Base-by-base conservation (phyloP, 164 flowering plant species). In the Stephania yunnanensis region DNA sequence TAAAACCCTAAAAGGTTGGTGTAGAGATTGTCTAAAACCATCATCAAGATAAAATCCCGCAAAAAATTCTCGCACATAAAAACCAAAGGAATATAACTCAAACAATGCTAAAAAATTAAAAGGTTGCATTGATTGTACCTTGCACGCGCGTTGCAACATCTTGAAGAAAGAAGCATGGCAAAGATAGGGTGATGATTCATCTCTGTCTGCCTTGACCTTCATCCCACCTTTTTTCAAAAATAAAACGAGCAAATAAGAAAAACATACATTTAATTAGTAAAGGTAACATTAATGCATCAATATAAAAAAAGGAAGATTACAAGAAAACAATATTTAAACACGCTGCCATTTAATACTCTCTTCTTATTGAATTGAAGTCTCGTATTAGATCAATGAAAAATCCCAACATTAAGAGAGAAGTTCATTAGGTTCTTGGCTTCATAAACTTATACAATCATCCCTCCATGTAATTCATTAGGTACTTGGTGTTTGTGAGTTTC, bases 151-250 rank as follows among this genome's bases (percentile, higher is more conserved):
- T 87, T 10, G 97, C 78, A 78, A 93, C 94, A 89, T 92, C 97
- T 77, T 92, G 95, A 7, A 7, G 97, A 94, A 61, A 95, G 95
- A 89, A 92, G 97, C 95, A 93, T 90, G 71, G 96, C 97, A 4
- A 94, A 94, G 96, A 82, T 92, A 91, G 6, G 97, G 95, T 31
- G 97, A 92, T 15, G 97, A 92, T 61, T 91, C 97, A 84, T 93
- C 96, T 55, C 96, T 85, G 78, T 93, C 96, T 31, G 97, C 97
- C 70, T 93, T 93, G 36, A 93, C 97, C 82, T 91, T 92, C 97
- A 92, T 92, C 0, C 97, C 97, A 78, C 97, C 94, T 92, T 86
- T 42, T 45, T 4, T 13, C 7, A 5, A 44, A 42, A 36, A 36
- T 36, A 36, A 71, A 7, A 25, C 5, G 55, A 70, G n/a, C 10